Percentiles rank a stretch among this genome's conserved stretches.
Evolutionary conservation across 768 basidiomycete species (phyloP).

Genomic region (Cyclocybe aegerita): DNA sequence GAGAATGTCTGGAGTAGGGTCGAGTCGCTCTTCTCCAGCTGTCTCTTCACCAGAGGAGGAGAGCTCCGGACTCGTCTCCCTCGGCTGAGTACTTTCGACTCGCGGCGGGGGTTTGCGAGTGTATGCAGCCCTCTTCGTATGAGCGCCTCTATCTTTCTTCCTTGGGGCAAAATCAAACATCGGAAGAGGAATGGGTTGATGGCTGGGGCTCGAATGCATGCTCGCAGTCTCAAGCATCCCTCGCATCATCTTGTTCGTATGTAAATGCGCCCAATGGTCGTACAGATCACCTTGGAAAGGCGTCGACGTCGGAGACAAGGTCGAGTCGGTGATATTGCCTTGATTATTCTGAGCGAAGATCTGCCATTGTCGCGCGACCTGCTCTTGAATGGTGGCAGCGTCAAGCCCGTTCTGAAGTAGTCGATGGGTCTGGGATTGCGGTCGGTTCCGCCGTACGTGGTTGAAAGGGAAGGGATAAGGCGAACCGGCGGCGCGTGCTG

Average conservation of each 20-base stretch:
- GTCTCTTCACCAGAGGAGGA: conserved; percentile 79
- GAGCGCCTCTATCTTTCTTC: conserved; percentile 31
- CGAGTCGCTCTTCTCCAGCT: conserved; percentile 55
- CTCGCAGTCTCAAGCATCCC: conserved; percentile 53
- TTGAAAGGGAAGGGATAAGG: conserved; percentile 80
- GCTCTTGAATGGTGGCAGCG: conserved; percentile 57
- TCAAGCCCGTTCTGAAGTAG: conserved; percentile 31
- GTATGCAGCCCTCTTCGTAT: conserved; percentile 24
- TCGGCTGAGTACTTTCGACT: conserved; percentile 80
- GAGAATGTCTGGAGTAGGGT: conserved; percentile 8
- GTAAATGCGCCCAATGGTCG: conserved; percentile 74
- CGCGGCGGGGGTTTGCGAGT: conserved; percentile 66
- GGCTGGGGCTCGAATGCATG: conserved; percentile 70
- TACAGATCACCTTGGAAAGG: conserved; percentile 67
- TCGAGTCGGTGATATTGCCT: conserved; percentile 64
- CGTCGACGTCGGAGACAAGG: conserved; percentile 73
- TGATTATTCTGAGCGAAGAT: conserved; percentile 74
- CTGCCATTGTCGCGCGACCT: conserved; percentile 76
- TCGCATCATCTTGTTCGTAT: conserved; percentile 50
- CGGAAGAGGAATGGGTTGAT: conserved; percentile 61
- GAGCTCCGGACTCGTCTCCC: conserved; percentile 78
- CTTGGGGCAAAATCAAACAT: conserved; percentile 46
- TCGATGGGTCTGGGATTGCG: conserved; percentile 30
- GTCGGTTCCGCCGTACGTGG: conserved; percentile 61
- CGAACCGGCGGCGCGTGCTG: conserved; percentile 59